Conservation (phyloP, 495 filamentous ascomycete species). For the Talaromyces liani region DNA sequence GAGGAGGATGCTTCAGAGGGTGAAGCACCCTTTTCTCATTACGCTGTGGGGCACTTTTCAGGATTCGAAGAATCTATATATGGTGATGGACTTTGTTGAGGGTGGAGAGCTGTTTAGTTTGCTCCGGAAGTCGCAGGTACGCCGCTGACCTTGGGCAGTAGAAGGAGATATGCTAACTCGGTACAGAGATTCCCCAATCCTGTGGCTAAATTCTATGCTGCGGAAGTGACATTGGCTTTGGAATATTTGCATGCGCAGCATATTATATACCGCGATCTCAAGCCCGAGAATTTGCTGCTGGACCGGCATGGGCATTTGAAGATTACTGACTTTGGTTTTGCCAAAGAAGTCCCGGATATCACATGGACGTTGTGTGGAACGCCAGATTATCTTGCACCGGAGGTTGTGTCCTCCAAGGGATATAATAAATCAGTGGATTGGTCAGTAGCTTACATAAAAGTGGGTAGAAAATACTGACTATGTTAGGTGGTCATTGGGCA, state of each 20-base stretch:
- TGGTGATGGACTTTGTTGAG: conserved; percentile 99
- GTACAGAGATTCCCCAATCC: conserved; percentile 95
- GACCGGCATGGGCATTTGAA: conserved; percentile 96
- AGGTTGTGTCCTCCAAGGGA: conserved; percentile 94
- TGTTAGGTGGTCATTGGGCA: conserved; percentile 91
- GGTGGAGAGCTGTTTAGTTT: conserved; percentile 95
- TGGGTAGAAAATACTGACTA: conserved; percentile 11
- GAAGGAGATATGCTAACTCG: conserved; percentile 12
- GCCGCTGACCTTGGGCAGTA: conserved; percentile 19
- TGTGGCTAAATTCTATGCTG: conserved; percentile 97
- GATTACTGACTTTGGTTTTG: conserved; percentile 98
- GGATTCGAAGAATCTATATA: conserved; percentile 90
- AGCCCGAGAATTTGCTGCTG: conserved; percentile 91
- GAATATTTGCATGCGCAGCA: conserved; percentile 93
- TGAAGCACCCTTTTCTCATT: conserved; percentile 95
- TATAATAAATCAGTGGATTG: conserved; percentile 99
- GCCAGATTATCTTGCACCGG: conserved; percentile 95
- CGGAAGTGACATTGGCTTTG: conserved; percentile 89
- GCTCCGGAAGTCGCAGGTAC: conserved; percentile 90
- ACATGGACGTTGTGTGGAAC: conserved; percentile 98
- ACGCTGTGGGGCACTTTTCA: conserved; percentile 98
- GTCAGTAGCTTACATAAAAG: conserved; percentile 43
- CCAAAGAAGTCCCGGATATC: conserved; percentile 96
- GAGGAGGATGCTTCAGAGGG: conserved; percentile 85
- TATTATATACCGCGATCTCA: conserved; percentile 96